Percentiles rank a stretch among this genome's conserved stretches.
Evolutionary conservation across 805 yeast genomes (phyloP).

Genomic region (Candida verbasci): DNA sequence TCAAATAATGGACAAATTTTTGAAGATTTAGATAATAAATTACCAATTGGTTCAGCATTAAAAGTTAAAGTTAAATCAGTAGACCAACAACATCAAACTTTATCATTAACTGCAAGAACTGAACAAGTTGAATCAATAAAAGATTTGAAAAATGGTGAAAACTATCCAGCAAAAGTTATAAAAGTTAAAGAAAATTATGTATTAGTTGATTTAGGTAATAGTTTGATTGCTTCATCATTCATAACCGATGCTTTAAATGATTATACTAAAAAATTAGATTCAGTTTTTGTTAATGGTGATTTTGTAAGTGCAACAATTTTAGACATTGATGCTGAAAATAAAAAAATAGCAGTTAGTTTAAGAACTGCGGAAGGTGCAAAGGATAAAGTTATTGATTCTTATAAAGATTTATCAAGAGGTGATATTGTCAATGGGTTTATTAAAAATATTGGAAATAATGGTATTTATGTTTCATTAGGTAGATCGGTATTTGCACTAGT

Average conservation of each 20-base stretch:
- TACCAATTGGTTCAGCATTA: conserved; percentile 71
- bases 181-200: conserved; percentile 57
- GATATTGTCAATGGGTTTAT: conserved; percentile 79
- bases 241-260: conserved; percentile 76
- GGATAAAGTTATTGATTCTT: conserved; percentile 46
- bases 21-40: conserved; percentile 48
- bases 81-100: conserved; percentile 50
- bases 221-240: conserved; percentile 58
- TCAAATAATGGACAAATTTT: conserved; percentile 48
- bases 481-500: conserved; percentile 72
- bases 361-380: conserved; percentile 46
- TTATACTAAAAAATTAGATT: conserved; percentile 50
- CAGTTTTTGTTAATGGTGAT: conserved; percentile 46
- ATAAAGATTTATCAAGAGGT: conserved; percentile 59
- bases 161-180: conserved; percentile 58
- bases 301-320: conserved; percentile 54
- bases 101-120: conserved; percentile 47
- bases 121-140: conserved; percentile 36
- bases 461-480: conserved; percentile 75
- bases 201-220: conserved; percentile 64
- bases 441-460: conserved; percentile 67
- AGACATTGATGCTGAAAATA: conserved; percentile 43
- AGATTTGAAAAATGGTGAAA: conserved; percentile 52
- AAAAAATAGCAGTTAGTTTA: conserved; percentile 60
- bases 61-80: conserved; percentile 50